phyloP scores from a whole-genome alignment of 352 stramenopile genomes.

The Globisporangium rhizosaccharum region DNA sequence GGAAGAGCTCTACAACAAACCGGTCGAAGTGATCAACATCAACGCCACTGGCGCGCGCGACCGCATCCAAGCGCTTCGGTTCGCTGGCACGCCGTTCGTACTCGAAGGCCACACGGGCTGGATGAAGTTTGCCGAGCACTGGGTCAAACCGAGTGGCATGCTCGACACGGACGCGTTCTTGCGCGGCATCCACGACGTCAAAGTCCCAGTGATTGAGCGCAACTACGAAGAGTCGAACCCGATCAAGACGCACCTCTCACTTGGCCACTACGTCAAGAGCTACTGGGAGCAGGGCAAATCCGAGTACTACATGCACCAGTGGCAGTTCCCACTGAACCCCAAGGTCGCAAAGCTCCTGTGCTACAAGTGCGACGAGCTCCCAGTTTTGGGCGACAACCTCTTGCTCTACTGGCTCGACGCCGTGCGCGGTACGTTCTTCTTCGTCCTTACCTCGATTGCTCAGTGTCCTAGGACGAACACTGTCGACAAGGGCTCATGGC shows the following conservation, averaged over 20 bases:
- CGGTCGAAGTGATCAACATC: conserved; percentile 65
- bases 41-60: conserved; percentile 44
- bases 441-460: conserved; percentile 4
- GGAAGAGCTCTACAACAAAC: conserved; percentile 59
- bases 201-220: conserved; percentile 69
- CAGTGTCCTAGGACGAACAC: not conserved
- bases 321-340: conserved; percentile 89
- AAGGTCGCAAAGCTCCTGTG: conserved; percentile 72
- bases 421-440: conserved; percentile 36
- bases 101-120: conserved; percentile 58
- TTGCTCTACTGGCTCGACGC: conserved; percentile 90
- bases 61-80: conserved; percentile 53
- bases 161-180: conserved; percentile 58
- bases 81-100: conserved; percentile 65
- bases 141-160: conserved; percentile 49
- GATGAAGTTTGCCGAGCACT: conserved; percentile 61
- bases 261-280: conserved; percentile 77
- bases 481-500: not conserved
- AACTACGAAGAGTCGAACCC: conserved; percentile 77
- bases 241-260: conserved; percentile 65
- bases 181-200: conserved; percentile 67
- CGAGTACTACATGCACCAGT: conserved; percentile 93
- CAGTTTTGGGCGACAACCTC: conserved; percentile 90
- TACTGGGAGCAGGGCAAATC: conserved; percentile 75
- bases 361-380: conserved; percentile 83